Conservation (phyloP, 257 asterid genomes). For the Prunella vulgaris region DNA sequence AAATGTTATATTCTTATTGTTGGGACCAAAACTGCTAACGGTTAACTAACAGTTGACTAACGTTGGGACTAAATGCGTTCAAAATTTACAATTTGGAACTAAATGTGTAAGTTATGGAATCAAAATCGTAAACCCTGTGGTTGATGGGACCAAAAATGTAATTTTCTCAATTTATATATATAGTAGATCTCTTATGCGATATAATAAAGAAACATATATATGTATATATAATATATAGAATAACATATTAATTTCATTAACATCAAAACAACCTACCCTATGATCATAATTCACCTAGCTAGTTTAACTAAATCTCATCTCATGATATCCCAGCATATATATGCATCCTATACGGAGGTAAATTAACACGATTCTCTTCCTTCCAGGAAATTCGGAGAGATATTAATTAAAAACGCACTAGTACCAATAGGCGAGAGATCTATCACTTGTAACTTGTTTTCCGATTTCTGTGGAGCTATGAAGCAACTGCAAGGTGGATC, state of each 20-base stretch:
- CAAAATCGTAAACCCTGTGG: too few species aligned
- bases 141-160: too few species aligned
- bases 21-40: too few species aligned
- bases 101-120: too few species aligned
- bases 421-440: too few species aligned
- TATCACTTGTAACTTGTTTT: not conserved
- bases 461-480: conserved; percentile 10
- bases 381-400: conserved; percentile 43
- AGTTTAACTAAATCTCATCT: not conserved
- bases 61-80: too few species aligned
- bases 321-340: too few species aligned
- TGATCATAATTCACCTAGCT: conserved; percentile 48
- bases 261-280: conserved; percentile 28
- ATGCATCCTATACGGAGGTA: too few species aligned
- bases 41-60: too few species aligned
- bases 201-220: not conserved
- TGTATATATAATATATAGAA: not conserved
- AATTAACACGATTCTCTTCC: conserved; percentile 3
- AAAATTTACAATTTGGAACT: too few species aligned
- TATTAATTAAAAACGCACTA: not conserved
- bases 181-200: not conserved
- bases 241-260: not conserved
- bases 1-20: too few species aligned
- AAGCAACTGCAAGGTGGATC: conserved; percentile 55
- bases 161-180: too few species aligned